Percentiles rank a stretch among this genome's conserved stretches.
These are phyloP conservation scores for Effrenium voratum DNA, from an alignment of 73 alveolate genomes.

Conservation along the genomic window DNA sequence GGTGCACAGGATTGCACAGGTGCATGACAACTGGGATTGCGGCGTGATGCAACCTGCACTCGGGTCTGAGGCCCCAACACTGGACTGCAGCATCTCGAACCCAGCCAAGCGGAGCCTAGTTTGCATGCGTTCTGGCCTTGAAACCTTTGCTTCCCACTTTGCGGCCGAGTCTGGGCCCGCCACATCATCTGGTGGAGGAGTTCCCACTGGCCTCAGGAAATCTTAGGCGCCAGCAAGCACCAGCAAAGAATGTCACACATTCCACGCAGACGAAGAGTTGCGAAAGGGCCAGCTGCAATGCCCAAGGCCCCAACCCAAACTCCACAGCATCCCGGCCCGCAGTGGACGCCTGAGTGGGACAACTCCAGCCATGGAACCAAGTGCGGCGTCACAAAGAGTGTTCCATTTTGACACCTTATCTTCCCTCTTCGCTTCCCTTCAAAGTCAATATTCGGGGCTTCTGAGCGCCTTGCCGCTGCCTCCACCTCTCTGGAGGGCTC, in stretches of 20 bases:
- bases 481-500: too few species aligned
- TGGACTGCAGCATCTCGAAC: constrained; percentile 56
- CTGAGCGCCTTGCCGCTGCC: too few species aligned
- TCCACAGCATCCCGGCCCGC: constrained; percentile 80
- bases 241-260: background rate
- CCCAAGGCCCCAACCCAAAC: constrained; percentile 50
- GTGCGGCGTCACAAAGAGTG: background rate
- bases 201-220: constrained; percentile 71
- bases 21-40: too few species aligned
- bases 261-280: background rate
- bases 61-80: background rate
- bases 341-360: constrained; percentile 28
- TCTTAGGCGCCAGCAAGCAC: background rate
- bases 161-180: background rate
- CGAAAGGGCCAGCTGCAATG: too few species aligned
- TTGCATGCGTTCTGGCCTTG: too few species aligned
- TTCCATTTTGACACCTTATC: background rate
- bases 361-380: background rate
- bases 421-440: background rate
- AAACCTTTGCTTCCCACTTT: background rate
- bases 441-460: too few species aligned
- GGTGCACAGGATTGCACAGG: too few species aligned
- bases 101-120: constrained; percentile 44
- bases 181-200: constrained; percentile 84
- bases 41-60: too few species aligned